Base-by-base conservation (phyloP, 495 filamentous ascomycete species). In the Aspergillus bertholletiae region DNA sequence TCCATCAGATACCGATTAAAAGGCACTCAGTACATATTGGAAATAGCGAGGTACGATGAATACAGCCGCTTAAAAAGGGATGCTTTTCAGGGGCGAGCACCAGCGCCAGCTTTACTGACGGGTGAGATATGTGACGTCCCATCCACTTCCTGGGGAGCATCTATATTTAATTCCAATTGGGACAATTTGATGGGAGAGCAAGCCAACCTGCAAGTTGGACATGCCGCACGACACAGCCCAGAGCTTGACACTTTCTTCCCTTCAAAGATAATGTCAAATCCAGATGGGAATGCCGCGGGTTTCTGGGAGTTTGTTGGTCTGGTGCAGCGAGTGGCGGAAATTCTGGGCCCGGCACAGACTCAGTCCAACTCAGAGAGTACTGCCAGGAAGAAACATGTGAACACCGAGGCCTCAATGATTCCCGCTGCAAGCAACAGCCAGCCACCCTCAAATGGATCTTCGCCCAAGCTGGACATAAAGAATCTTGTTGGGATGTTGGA, bases 21-120 rank as follows among this genome's bases (percentile, higher is more conserved):
- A 46, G 57, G 66, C 5, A 79, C 78, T 0, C 69, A 72, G 0
- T 84, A 81, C 49, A 69, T 81, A 5, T 61, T 87, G 4, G 80
- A 87, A 53, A 66, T 87, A 20, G 68, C 79, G 15, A 68, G 83
- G 6, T 81, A 82, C 55, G 82, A 81, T 48, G 70, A 64, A 21
- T 85, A 83, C 67, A 57, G 56, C 23, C 67, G 57, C 17, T 50
- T 56, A 23, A 26, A 46, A n/a, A 26, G 49, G 21, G 18, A 49
- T 2, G 35, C 26, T 7, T 35, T n/a, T 22, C 46, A 26, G 7
- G 54, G 28, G 5, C 56, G 52, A n/a, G 20, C 28, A 9, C 26
- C 47, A 7, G 15, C 52, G 7, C 32, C 47, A 7, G 15, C 50
- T 0, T 55, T 26, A 8, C 51, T 62, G 8, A 52, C 6, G 23